Percentiles rank a stretch among this genome's conserved stretches.
Evolutionary conservation across 2,329 filamentous ascomycete species (phyloP).

Genomic region (Sclerotinia trifoliorum): DNA sequence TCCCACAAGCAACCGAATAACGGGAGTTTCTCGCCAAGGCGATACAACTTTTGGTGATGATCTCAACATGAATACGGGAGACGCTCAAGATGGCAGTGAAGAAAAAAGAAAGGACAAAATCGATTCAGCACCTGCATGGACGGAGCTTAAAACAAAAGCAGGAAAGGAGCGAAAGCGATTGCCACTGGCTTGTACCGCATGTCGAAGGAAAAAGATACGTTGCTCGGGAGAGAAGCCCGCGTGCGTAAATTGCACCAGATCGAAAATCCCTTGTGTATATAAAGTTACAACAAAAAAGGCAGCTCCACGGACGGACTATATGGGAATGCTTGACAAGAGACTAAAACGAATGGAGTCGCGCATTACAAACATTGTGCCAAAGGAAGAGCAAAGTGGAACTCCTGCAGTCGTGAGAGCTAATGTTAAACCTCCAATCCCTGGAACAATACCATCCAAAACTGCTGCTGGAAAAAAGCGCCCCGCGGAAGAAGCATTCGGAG

Average conservation of each 20-base stretch:
- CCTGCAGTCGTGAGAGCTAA: constrained; percentile 72
- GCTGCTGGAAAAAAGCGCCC: constrained; percentile 71
- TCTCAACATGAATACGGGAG: constrained; percentile 52
- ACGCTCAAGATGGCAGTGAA: constrained; percentile 53
- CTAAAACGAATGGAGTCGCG: constrained; percentile 97
- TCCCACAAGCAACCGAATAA: constrained; percentile 36
- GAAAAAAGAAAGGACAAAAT: constrained; percentile 58
- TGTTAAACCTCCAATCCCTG: constrained; percentile 73
- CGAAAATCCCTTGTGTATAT: constrained; percentile 93
- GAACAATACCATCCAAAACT: constrained; percentile 52
- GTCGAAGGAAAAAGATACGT: constrained; percentile 93
- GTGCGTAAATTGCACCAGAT: constrained; percentile 92
- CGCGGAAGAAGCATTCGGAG: constrained; percentile 83
- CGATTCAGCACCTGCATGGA: constrained; percentile 67
- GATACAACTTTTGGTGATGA: constrained; percentile 48
- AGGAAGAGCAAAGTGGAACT: constrained; percentile 67
- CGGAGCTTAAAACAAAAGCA: constrained; percentile 83
- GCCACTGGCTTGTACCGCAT: constrained; percentile 92
- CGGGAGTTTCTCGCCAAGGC: constrained; percentile 22
- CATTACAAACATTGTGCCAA: constrained; percentile 92
- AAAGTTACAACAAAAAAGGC: constrained; percentile 95
- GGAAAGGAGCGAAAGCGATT: constrained; percentile 94
- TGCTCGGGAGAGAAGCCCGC: constrained; percentile 97
- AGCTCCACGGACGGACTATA: constrained; percentile 92
- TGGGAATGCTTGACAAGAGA: constrained; percentile 97